phyloP scores from a whole-genome alignment of 768 basidiomycete species.

The Naganishia friedmannii region DNA sequence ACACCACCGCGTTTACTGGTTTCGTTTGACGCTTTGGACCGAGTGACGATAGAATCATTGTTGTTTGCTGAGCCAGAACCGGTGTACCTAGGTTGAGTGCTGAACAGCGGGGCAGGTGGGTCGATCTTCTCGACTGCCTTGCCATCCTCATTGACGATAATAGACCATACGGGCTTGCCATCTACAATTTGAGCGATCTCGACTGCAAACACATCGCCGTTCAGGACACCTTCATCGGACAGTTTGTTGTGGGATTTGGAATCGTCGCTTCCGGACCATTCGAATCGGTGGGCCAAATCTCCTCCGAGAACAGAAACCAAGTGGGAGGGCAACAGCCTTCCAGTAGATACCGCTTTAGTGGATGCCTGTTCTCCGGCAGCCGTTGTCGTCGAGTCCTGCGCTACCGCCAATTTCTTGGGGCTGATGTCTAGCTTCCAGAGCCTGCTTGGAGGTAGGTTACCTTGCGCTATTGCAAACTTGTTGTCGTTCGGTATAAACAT shows the following conservation, averaged over 20 bases:
- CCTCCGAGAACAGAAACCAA: constrained; percentile 18
- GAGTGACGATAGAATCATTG: constrained; percentile 35
- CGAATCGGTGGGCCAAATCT: constrained; percentile 10
- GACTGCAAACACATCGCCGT: constrained; percentile 70
- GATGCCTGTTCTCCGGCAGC: constrained; percentile 4
- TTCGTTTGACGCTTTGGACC: constrained; percentile 42
- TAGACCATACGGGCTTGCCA: constrained; percentile 2
- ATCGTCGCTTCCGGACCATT: constrained; percentile 48
- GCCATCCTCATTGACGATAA: constrained; percentile 12
- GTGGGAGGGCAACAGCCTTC: constrained; percentile 11
- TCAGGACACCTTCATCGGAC: constrained; percentile 54
- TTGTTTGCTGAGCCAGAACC: constrained; percentile 29
- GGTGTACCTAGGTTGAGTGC: constrained; percentile 38
- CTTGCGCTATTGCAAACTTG: constrained; percentile 3
- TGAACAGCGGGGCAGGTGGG: constrained; percentile 40
- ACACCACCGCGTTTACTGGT: constrained; percentile 35
- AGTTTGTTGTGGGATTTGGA: constrained; percentile 51
- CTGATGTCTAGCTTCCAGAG: constrained; percentile 16
- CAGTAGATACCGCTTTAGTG: constrained; percentile 4
- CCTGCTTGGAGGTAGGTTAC: constrained; percentile 9
- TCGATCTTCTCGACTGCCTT: constrained; percentile 24
- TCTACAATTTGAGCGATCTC: constrained; percentile 56
- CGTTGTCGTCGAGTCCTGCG: constrained; percentile 13
- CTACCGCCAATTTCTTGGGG: constrained; percentile 13
- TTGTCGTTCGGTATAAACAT: constrained; percentile 18